Evolutionary conservation across 768 basidiomycete genomes (phyloP).

Genomic region (Pleurotus sapidus): DNA sequence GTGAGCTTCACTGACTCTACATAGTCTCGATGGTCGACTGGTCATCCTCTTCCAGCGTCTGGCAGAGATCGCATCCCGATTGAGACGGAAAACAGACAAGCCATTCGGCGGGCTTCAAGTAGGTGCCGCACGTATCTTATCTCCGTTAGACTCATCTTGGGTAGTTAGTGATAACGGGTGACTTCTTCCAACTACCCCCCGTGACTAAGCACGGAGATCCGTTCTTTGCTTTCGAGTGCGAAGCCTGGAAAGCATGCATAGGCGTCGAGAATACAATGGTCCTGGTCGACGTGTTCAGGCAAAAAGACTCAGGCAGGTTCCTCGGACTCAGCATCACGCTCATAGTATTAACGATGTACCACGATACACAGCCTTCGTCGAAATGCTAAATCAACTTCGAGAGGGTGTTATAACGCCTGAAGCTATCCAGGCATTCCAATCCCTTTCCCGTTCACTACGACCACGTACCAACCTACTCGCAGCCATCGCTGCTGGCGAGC

Average conservation of each 20-base stretch:
- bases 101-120: constrained; percentile 83
- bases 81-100: constrained; percentile 43
- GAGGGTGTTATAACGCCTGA: constrained; percentile 38
- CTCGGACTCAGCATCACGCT: not conserved
- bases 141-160: not conserved
- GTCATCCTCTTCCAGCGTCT: constrained; percentile 72
- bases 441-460: constrained; percentile 13
- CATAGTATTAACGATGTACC: too few relatives aligned
- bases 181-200: constrained; percentile 85
- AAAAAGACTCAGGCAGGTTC: constrained; percentile 62
- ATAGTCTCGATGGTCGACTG: constrained; percentile 84
- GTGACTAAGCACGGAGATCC: constrained; percentile 51
- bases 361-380: constrained; percentile 51
- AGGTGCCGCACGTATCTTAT: not conserved
- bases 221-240: constrained; percentile 74
- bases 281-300: constrained; percentile 71
- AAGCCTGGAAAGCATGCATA: constrained; percentile 58
- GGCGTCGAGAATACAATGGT: constrained; percentile 49
- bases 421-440: constrained; percentile 21
- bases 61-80: constrained; percentile 45
- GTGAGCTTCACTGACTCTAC: constrained; percentile 16
- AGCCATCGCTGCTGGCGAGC: not conserved
- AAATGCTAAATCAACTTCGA: constrained; percentile 75
- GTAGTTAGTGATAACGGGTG: constrained; percentile 73
- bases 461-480: not conserved